Evolutionary conservation across 2,329 filamentous ascomycete genomes (phyloP).

Genomic region (Aspergillus sp.): DNA sequence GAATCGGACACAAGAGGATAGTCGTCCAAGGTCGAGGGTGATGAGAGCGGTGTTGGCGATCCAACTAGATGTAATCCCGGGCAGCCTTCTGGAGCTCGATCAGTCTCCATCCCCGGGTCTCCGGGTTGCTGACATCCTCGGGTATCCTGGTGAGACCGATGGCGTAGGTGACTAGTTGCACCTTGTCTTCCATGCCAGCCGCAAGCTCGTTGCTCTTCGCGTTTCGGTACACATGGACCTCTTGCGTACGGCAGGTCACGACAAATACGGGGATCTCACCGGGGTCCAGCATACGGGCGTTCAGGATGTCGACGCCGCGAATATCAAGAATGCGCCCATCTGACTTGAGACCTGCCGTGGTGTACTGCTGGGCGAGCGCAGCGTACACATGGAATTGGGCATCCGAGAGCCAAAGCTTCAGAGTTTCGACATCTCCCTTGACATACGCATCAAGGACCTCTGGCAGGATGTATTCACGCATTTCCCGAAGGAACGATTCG

Average conservation of each 20-base stretch:
- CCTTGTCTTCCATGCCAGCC: conserved; percentile 96
- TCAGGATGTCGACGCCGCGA: conserved; percentile 69
- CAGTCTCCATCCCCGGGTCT: conserved; percentile 91
- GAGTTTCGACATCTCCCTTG: conserved; percentile 81
- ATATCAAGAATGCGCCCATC: conserved; percentile 95
- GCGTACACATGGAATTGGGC: conserved; percentile 96
- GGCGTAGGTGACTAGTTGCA: conserved; percentile 95
- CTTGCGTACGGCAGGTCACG: conserved; percentile 90
- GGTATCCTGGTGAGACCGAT: conserved; percentile 90
- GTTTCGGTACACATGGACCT: conserved; percentile 94
- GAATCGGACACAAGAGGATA: conserved; percentile 4
- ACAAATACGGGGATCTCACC: conserved; percentile 75
- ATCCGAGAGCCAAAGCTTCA: conserved; percentile 92
- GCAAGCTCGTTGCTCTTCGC: conserved; percentile 81
- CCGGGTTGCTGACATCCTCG: conserved; percentile 92
- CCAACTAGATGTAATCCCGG: conserved; percentile 64
- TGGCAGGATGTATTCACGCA: conserved; percentile 94
- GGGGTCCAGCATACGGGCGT: conserved; percentile 39
- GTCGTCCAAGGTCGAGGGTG: neutral
- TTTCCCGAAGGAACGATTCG: conserved; percentile 87
- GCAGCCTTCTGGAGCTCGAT: conserved; percentile 99
- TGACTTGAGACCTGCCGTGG: conserved; percentile 82
- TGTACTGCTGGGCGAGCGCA: conserved; percentile 93
- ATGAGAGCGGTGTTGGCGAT: conserved; percentile 1
- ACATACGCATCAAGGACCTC: conserved; percentile 97